phyloP scores from a whole-genome alignment of 495 filamentous ascomycete species.

The Aspergillus coremiiformis region DNA sequence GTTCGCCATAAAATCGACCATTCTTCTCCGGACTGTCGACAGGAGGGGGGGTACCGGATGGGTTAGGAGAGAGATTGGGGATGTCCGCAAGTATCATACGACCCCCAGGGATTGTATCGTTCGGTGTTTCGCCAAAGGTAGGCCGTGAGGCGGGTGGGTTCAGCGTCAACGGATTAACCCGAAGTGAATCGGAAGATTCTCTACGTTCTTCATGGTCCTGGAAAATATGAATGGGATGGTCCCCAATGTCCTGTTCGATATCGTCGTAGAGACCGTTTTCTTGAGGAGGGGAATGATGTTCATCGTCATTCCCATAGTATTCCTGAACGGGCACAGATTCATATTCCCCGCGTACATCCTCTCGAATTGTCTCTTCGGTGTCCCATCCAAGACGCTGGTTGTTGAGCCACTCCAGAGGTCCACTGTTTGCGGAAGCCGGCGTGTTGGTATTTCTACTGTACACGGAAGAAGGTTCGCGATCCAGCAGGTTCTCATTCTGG shows the following conservation, averaged over 20 bases:
- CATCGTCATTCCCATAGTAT: slow-evolving; percentile 31
- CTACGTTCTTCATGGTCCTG: slow-evolving; percentile 37
- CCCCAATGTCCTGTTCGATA: slow-evolving; percentile 32
- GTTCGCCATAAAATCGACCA: slow-evolving; percentile 33
- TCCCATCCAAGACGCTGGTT: slow-evolving; percentile 28
- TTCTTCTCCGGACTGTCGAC: slow-evolving; percentile 23
- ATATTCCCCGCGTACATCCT: slow-evolving; percentile 37
- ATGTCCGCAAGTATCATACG: slow-evolving; percentile 31
- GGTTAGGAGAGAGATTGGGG: slow-evolving; percentile 28
- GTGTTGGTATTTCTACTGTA: slow-evolving; percentile 34
- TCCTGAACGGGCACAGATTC: slow-evolving; percentile 35
- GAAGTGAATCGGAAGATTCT: slow-evolving; percentile 21
- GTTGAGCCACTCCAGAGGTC: slow-evolving; percentile 34
- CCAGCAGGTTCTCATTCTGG: slow-evolving; percentile 26
- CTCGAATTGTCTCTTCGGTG: slow-evolving; percentile 25
- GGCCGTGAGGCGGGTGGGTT: slow-evolving; percentile 48
- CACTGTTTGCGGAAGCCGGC: slow-evolving; percentile 29
- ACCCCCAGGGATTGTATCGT: slow-evolving; percentile 16
- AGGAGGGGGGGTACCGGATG: slow-evolving; percentile 8
- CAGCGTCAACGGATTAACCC: slow-evolving; percentile 44
- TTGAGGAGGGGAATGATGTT: slow-evolving; percentile 10
- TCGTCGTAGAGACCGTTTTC: slow-evolving; percentile 21
- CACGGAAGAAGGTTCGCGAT: slow-evolving; percentile 39
- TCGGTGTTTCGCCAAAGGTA: slow-evolving; percentile 12
- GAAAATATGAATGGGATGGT: slow-evolving; percentile 34